These are phyloP conservation scores for Closterium sp. DNA, from an alignment of 139 green algal species.

Conservation along the genomic window DNA sequence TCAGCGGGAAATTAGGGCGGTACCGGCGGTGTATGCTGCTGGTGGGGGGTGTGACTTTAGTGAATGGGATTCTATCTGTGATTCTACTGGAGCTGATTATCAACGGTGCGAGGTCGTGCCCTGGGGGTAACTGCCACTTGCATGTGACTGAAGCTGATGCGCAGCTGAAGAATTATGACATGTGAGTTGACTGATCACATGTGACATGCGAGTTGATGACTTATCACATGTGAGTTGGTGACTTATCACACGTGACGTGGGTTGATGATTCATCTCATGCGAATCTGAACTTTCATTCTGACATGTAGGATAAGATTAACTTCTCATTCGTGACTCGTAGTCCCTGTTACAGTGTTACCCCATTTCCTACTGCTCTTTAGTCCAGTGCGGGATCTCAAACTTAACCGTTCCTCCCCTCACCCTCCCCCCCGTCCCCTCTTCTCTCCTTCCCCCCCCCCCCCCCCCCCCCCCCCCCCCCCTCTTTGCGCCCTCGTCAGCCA, in stretches of 20 bases:
- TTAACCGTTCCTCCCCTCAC: too few relatives aligned
- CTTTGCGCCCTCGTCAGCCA: neutral
- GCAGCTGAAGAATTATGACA: neutral
- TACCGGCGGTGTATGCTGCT: neutral
- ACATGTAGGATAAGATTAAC: too few relatives aligned
- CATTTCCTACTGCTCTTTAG: too few relatives aligned
- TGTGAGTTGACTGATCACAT: neutral
- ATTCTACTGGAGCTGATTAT: neutral
- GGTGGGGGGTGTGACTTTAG: neutral
- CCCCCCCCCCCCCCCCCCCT: too few relatives aligned
- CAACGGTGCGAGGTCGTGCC: neutral
- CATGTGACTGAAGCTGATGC: neutral
- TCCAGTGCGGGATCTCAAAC: too few relatives aligned
- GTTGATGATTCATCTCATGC: too few relatives aligned
- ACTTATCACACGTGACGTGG: too few relatives aligned
- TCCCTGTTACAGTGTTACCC: too few relatives aligned
- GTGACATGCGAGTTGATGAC: neutral
- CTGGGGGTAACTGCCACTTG: neutral
- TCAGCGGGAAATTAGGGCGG: neutral
- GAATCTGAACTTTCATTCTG: too few relatives aligned
- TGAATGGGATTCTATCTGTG: neutral
- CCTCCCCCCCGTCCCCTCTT: neutral
- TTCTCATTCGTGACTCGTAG: too few relatives aligned
- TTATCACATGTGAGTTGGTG: neutral
- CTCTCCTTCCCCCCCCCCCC: too few relatives aligned